phyloP scores from a whole-genome alignment of 305 asterid species.

The Rubia tinctorum region DNA sequence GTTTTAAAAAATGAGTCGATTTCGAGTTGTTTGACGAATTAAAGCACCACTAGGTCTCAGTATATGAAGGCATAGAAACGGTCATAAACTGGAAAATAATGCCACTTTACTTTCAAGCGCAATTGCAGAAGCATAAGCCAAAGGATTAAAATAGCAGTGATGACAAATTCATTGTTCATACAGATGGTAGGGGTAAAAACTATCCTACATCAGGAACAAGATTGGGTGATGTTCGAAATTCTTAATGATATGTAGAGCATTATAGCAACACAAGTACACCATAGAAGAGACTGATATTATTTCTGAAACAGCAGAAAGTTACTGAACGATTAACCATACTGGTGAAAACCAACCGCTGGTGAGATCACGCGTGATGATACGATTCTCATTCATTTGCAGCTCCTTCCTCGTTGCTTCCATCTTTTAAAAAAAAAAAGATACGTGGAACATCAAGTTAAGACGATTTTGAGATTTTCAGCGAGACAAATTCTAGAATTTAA shows the following conservation, averaged over 20 bases:
- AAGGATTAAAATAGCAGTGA: background rate
- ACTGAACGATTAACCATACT: constrained; percentile 26
- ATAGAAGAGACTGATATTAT: constrained; percentile 15
- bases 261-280: constrained; percentile 15
- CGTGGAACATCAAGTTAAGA: background rate
- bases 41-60: too few relatives aligned
- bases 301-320: constrained; percentile 25
- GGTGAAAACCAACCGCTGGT: constrained; percentile 24
- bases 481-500: background rate
- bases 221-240: constrained; percentile 15
- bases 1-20: too few relatives aligned
- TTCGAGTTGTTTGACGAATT: too few relatives aligned
- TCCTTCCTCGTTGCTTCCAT: constrained; percentile 47
- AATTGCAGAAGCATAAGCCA: background rate
- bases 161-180: constrained; percentile 14
- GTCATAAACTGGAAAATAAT: background rate
- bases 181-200: constrained; percentile 25
- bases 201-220: constrained; percentile 29
- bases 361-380: constrained; percentile 20
- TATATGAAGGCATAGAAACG: too few relatives aligned
- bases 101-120: background rate
- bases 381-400: constrained; percentile 44
- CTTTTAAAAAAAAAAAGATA: constrained; percentile 27
- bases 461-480: background rate
- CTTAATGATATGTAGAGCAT: background rate